A percentile compares a stretch with the other conserved stretches of the same genome.
Evolutionary conservation across 208 protist species (phyloP).

Genomic region (Tritrichomonas musculus): DNA sequence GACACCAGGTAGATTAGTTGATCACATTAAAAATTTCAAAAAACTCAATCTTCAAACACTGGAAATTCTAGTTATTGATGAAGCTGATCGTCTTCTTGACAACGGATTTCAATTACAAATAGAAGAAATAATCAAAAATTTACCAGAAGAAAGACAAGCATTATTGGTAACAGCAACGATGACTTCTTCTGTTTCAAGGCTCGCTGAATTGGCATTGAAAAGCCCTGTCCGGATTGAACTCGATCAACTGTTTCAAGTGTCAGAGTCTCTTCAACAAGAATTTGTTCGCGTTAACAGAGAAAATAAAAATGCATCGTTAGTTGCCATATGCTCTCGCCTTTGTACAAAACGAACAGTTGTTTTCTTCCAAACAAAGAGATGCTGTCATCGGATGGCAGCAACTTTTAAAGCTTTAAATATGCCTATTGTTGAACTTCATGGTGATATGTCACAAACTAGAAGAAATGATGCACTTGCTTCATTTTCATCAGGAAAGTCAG

Average conservation of each 20-base stretch:
- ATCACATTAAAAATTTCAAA: conserved; percentile 44
- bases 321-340: conserved; percentile 31
- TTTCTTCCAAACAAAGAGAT: conserved; percentile 39
- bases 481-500: conserved; percentile 29
- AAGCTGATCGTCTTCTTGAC: conserved; percentile 59
- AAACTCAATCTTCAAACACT: conserved; percentile 35
- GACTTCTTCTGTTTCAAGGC: conserved; percentile 35
- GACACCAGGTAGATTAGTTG: conserved; percentile 45
- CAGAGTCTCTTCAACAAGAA: conserved; percentile 34
- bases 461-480: conserved; percentile 36
- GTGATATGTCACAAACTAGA: conserved; percentile 42
- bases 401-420: conserved; percentile 42
- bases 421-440: conserved; percentile 41
- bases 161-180: conserved; percentile 45
- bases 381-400: conserved; percentile 35
- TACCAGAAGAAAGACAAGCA: conserved; percentile 37
- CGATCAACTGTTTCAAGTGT: neutral
- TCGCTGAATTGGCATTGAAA: conserved; percentile 35
- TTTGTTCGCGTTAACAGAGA: conserved; percentile 32
- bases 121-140: conserved; percentile 37
- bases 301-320: neutral
- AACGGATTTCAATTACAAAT: conserved; percentile 46
- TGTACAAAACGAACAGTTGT: conserved; percentile 38
- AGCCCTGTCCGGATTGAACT: conserved; percentile 35
- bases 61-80: conserved; percentile 59